phyloP scores from a whole-genome alignment of 495 filamentous ascomycete species.

The Aspergillus funiculosus region DNA sequence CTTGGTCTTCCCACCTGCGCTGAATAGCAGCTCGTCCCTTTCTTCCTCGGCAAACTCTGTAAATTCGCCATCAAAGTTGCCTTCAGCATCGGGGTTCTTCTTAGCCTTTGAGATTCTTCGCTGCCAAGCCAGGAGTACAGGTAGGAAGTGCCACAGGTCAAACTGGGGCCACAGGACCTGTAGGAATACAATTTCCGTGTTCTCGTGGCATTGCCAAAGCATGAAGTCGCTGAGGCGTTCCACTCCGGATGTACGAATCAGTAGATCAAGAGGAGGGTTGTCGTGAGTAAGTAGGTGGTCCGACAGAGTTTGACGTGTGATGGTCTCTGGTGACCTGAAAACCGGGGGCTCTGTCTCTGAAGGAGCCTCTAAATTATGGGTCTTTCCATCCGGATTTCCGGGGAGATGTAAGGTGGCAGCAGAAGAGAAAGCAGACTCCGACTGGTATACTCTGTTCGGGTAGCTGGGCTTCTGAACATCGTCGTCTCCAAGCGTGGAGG shows the following conservation, averaged over 20 bases:
- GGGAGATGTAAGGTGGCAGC: constrained; percentile 47
- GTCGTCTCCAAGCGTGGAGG: constrained; percentile 32
- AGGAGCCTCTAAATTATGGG: constrained; percentile 15
- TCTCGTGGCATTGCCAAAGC: constrained; percentile 94
- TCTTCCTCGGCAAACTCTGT: constrained; percentile 25
- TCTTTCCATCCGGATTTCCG: constrained; percentile 29
- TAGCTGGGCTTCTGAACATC: constrained; percentile 25
- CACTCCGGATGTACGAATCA: constrained; percentile 87
- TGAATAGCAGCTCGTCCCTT: constrained; percentile 20
- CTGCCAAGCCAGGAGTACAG: constrained; percentile 90
- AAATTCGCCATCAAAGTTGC: constrained; percentile 37
- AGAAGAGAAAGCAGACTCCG: constrained; percentile 50
- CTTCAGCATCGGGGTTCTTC: constrained; percentile 40
- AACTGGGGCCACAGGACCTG: constrained; percentile 96
- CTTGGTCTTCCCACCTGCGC: constrained; percentile 27
- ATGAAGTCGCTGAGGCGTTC: constrained; percentile 92
- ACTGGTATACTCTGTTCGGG: constrained; percentile 44
- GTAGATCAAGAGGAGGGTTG: constrained; percentile 79
- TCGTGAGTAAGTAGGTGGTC: constrained; percentile 78
- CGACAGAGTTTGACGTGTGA: constrained; percentile 71
- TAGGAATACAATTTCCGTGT: constrained; percentile 87
- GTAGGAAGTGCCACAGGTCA: constrained; percentile 88
- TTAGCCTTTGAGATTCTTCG: constrained; percentile 51
- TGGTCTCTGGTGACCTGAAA: constrained; percentile 69
- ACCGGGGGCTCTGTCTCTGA: constrained; percentile 22